Base-by-base conservation (phyloP, 768 basidiomycete genomes). In the Collybia mongolica region DNA sequence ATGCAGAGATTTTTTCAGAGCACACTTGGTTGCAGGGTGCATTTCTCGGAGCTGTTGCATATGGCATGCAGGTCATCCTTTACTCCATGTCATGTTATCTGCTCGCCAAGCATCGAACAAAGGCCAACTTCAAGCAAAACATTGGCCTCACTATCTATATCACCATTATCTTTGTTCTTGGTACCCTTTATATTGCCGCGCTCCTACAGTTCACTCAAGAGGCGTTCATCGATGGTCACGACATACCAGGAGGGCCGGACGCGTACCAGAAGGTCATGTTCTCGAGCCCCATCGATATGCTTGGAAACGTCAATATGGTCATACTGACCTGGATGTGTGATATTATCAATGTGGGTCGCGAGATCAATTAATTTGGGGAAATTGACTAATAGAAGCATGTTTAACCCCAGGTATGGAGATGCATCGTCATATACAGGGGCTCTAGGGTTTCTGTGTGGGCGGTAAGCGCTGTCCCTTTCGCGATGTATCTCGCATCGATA, bases 151-250 rank as follows among this genome's bases (percentile, higher is more conserved):
- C 58, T 20, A 17, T 42, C 29, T 65, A 61, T 44, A 53, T 58
- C 23, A 39, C 36, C 17, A 17, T 47, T 6, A 36, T 64, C 19
- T 63, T 60, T 48, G 37, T 56, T n/a, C 41, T 67, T 18, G 64
- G 56, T 18, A 61, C 54, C 15, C 22, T 58, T 28, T 58, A 56
- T 3, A 44, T 56, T 23, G 60, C 43, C 9, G 48, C 40, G n/a
- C 58, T 58, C 37, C 49, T 52, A 15, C 63, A 60, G 39, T 60
- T 57, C 47, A 55, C 40, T 20, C 39, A 62, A 41, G 17, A 51
- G 54, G 38, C 57, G 2, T 63, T 51, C 35, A 60, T 62, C 39
- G 61, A 62, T 38, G 45, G 52, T 32, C 54, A 55, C 6, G 59
- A 59, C 29, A 54, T 47, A 36, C 58, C 59, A 19, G 60, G 61